These are phyloP conservation scores for carrot (Daucus carota) DNA, from an alignment of 129 eudicot genomes.

Conservation along the genomic window DNA sequence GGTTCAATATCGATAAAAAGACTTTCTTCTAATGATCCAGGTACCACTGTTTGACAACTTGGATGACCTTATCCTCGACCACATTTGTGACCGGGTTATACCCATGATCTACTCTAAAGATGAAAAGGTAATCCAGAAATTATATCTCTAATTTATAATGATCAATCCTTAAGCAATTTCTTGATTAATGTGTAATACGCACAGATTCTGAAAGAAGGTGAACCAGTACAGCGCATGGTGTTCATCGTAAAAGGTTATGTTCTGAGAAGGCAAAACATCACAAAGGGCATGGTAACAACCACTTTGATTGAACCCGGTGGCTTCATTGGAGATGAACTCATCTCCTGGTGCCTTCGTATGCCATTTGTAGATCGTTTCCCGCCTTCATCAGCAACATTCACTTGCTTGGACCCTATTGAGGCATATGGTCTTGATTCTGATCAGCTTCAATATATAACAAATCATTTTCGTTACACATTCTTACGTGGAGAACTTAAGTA, in stretches of 20 bases:
- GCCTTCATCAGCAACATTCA: constrained; percentile 47
- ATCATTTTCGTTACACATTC: constrained; percentile 44
- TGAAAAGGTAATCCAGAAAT: constrained; percentile 37
- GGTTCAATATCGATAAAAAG: not conserved
- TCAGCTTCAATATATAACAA: constrained; percentile 38
- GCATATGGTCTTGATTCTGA: constrained; percentile 49
- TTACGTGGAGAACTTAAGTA: constrained; percentile 29
- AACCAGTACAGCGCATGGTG: constrained; percentile 50
- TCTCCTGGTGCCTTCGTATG: constrained; percentile 47
- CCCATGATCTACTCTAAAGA: constrained; percentile 42
- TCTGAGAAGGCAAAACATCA: constrained; percentile 42
- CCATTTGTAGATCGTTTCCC: constrained; percentile 38
- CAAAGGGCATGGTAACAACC: constrained; percentile 42
- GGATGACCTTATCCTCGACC: constrained; percentile 58
- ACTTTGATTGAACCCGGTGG: constrained; percentile 36
- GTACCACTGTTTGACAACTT: constrained; percentile 49
- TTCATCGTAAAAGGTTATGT: constrained; percentile 41
- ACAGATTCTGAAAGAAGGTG: constrained; percentile 59
- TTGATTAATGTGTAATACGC: not conserved
- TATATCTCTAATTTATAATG: not conserved
- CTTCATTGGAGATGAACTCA: constrained; percentile 51
- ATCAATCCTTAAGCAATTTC: not conserved
- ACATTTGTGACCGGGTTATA: constrained; percentile 57
- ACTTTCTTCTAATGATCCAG: constrained; percentile 16
- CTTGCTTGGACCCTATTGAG: constrained; percentile 39